phyloP scores from a whole-genome alignment of 78 protist genomes.

The Anaeramoeba flamelloides region DNA sequence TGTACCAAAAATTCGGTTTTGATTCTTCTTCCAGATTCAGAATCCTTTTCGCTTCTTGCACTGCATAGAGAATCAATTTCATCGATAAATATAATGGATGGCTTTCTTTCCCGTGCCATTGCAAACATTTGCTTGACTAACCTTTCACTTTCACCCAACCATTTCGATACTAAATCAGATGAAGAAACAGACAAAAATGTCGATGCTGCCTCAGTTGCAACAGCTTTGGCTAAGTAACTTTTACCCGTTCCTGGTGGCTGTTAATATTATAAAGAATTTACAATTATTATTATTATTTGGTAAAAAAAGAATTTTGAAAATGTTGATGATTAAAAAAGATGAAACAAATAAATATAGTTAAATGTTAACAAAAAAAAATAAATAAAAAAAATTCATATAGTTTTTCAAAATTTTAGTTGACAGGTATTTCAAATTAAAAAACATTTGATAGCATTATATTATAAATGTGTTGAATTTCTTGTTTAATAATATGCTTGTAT shows the following conservation, averaged over 20 bases:
- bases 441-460: no score
- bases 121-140: conserved; percentile 76
- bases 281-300: no score
- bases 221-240: conserved; percentile 88
- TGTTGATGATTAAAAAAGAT: no score
- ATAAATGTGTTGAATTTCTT: no score
- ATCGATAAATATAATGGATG: conserved; percentile 89
- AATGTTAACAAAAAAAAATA: no score
- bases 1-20: conserved; percentile 96
- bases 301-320: no score
- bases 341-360: no score
- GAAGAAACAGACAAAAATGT: conserved; percentile 85
- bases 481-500: no score
- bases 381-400: no score
- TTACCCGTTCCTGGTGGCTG: conserved; percentile 95
- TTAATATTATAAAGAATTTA: no score
- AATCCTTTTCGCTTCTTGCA: conserved; percentile 69
- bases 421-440: no score
- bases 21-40: conserved; percentile 75
- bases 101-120: conserved; percentile 70
- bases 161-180: conserved; percentile 78
- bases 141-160: conserved; percentile 86
- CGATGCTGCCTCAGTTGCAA: conserved; percentile 86
- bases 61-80: conserved; percentile 86
- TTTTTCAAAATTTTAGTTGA: no score